A percentile compares a stretch with the other conserved stretches of the same genome.
These are phyloP conservation scores for Colletotrichum caudatum DNA, from an alignment of 2,329 filamentous ascomycete species.

Conservation along the genomic window DNA sequence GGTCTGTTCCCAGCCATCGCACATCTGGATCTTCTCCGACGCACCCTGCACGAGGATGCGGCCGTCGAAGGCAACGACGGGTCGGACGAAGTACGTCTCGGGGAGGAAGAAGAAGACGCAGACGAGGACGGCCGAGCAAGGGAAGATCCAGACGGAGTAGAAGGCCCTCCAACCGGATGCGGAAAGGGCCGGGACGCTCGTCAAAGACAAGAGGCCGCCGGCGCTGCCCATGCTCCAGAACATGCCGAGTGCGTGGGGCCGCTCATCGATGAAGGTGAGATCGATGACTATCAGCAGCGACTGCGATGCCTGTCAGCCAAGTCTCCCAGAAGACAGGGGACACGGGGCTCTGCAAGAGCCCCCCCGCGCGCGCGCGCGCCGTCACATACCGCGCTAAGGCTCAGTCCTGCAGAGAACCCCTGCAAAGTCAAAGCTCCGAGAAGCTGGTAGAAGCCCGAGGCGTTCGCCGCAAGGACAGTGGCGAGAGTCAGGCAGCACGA, in stretches of 20 bases:
- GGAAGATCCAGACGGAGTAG: constrained; percentile 49
- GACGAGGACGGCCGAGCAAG: constrained; percentile 45
- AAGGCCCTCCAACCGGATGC: constrained; percentile 50
- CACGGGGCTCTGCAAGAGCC: not conserved
- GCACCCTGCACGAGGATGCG: constrained; percentile 53
- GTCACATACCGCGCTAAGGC: constrained; percentile 47
- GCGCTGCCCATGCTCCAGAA: constrained; percentile 50
- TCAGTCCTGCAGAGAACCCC: constrained; percentile 50
- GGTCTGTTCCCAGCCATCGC: constrained; percentile 49
- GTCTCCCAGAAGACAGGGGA: not conserved
- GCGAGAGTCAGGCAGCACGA: constrained; percentile 39
- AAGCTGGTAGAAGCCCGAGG: constrained; percentile 47
- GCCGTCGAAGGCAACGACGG: constrained; percentile 55
- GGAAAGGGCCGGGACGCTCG: constrained; percentile 45
- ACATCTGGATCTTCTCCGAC: constrained; percentile 54
- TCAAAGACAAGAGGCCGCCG: constrained; percentile 47
- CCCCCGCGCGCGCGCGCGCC: too few species aligned
- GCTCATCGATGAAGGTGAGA: constrained; percentile 54
- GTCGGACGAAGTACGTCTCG: constrained; percentile 56
- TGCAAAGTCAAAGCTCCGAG: constrained; percentile 49
- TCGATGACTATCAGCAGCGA: constrained; percentile 53
- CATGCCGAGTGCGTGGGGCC: constrained; percentile 50
- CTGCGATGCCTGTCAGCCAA: constrained; percentile 42
- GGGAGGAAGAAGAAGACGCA: constrained; percentile 50
- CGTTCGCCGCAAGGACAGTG: constrained; percentile 46